Evolutionary conservation across 1,284 basidiomycete genomes (phyloP), one percentile per base, ranked within the genome.

Genomic region (Rhodotorula glutinis): DNA sequence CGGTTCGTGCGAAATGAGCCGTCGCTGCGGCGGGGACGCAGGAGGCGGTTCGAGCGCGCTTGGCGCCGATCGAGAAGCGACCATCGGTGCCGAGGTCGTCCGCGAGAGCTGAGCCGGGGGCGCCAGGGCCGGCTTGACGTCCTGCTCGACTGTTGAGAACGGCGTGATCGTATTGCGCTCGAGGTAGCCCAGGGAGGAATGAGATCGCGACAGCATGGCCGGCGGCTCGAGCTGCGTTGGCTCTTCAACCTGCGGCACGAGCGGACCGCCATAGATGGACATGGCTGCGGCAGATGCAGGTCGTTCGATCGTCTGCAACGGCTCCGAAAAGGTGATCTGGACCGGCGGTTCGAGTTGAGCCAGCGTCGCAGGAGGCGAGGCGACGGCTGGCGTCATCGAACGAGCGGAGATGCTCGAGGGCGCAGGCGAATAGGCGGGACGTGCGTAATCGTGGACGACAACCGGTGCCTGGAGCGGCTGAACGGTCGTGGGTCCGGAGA

Each of bases 141-240:
- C 53, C 14, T 33, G 25, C 30, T 33, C 53, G 46, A 57, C 47
- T 10, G 43, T 17, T 38, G 38, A 19, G 25, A 1, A 11, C 14
- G 19, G 54, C 0, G 49, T 23, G n/a, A 43, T 43, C 19, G 29
- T 21, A n/a, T 30, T 53, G 17, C 53, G 56, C 51, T 63, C 56
- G 25, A 51, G 38, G 27, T 52, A 63, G 21, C 62, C 62, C 56
- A 63, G 47, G 19, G 62, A 63, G 51, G 62, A 63, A n/a, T 63
- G 62, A 16, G 56, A 58, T 1, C 62, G 40, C 38, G 49, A n/a
- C 16, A 53, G 41, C 52, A 27, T 46, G 14, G 43, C 56, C 2
- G 40, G 53, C 33, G 62, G 51, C 13, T 51, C 52, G 25, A 58
- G 62, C n/a, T 58, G 57, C 57, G 47, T 46, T 29, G n/a, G 19